A percentile compares a stretch with the other conserved stretches of the same genome.
These are phyloP conservation scores for Prunus mira DNA, from an alignment of 306 rosid genomes.

Conservation along the genomic window DNA sequence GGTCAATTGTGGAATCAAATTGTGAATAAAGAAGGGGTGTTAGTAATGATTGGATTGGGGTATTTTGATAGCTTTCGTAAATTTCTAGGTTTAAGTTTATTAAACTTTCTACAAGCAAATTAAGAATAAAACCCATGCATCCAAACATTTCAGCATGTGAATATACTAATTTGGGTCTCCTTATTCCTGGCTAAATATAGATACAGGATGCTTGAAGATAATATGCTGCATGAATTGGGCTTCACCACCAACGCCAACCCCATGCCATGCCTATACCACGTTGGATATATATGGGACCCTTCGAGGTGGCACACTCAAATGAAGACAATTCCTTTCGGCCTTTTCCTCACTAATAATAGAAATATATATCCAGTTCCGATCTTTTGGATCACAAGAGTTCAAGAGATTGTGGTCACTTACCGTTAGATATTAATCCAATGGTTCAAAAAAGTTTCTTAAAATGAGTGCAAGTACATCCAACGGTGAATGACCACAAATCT, in stretches of 20 bases:
- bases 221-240: neutral
- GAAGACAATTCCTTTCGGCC: neutral
- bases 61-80: neutral
- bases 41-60: neutral
- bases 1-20: conserved; percentile 28
- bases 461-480: no score
- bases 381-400: no score
- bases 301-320: neutral
- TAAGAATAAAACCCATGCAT: neutral
- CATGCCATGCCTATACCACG: neutral
- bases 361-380: no score
- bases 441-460: no score
- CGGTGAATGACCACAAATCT: no score
- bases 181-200: neutral
- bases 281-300: neutral
- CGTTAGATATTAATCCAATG: no score
- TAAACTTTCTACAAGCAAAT: neutral
- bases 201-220: neutral
- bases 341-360: no score
- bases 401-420: no score
- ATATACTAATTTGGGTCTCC: neutral
- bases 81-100: neutral
- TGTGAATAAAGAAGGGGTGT: neutral
- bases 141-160: neutral
- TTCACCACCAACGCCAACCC: no score